A percentile compares a stretch with the other conserved stretches of the same genome.
These are phyloP conservation scores for Phaeolepiota aurea DNA, from an alignment of 768 basidiomycete genomes.

Conservation along the genomic window DNA sequence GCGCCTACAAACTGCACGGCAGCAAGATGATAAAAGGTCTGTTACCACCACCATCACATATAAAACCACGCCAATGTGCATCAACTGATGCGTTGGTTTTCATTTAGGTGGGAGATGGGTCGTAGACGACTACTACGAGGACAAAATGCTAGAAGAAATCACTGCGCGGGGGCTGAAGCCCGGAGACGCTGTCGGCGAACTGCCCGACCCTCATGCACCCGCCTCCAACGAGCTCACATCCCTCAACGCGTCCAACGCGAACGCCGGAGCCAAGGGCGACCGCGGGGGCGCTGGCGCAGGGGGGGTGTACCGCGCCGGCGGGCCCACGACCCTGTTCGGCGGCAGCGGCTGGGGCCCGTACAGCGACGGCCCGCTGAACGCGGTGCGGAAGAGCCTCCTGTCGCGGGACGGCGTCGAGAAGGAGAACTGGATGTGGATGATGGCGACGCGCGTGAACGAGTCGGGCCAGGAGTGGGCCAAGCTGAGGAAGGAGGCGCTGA, in stretches of 20 bases:
- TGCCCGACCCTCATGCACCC: conserved; percentile 62
- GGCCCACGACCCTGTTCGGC: conserved; percentile 90
- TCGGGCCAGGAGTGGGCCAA: conserved; percentile 57
- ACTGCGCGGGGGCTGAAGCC: conserved; percentile 76
- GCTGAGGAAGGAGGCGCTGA: conserved; percentile 47
- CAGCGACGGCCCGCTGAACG: conserved; percentile 80
- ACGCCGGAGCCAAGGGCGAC: conserved; percentile 28
- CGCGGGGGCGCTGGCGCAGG: conserved; percentile 41
- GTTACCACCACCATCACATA: conserved; percentile 25
- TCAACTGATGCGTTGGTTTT: neutral
- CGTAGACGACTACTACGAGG: conserved; percentile 94
- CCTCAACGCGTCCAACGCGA: conserved; percentile 25
- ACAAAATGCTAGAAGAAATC: conserved; percentile 68
- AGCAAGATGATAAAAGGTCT: conserved; percentile 85
- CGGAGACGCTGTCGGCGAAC: conserved; percentile 76
- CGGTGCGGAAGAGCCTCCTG: conserved; percentile 73
- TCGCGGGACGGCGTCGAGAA: conserved; percentile 74
- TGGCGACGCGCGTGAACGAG: conserved; percentile 57
- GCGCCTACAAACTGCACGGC: conserved; percentile 91
- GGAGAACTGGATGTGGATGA: conserved; percentile 90
- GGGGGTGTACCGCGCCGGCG: conserved; percentile 86
- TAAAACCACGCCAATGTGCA: no score
- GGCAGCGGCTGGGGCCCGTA: conserved; percentile 79
- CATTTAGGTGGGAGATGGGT: conserved; percentile 82
- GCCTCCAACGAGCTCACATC: conserved; percentile 35